Evolutionary conservation across 73 alveolate species (phyloP), one percentile per base, ranked within the genome.

Genomic region (Paramecium pentaurelia): DNA sequence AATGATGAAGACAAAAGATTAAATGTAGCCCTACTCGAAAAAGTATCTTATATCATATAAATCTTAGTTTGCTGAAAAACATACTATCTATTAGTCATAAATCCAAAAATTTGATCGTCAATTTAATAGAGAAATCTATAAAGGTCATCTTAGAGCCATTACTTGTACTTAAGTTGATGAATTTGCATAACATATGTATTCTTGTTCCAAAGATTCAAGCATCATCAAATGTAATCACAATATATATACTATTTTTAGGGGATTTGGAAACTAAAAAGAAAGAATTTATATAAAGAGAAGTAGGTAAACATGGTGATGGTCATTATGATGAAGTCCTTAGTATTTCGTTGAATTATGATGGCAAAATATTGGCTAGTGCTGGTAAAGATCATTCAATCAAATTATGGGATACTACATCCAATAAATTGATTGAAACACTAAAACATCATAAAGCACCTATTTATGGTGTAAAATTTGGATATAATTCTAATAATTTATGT

Each of bases 371-470:
- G 16, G 92, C 92, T 22, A 92, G 85, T 75, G 86, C 95, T 36
- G 70, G 90, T 8, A 60, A 92, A 32, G 95, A 92, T 58, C 85
- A 84, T 30, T 37, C 95, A 1, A 83, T 92, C 14, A 92, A 92
- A 58, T 86, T 92, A 80, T 92, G 95, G 95, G 95, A 92, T 83
- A 71, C 88, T 3, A 80, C 40, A n/a, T 49, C 91, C 30, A 34
- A 37, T 28, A 86, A 44, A 37, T 22, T 92, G 22, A 45, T 92
- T 28, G 86, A 86, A 80, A 84, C 89, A 34, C 85, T 92, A n/a
- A 77, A 80, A 38, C 86, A 71, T 34, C 95, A 92, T 58, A 89
- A 83, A 47, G 51, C 51, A 10, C 91, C 94, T 9, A 71, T 89
- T 18, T 51, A 89, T 89, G 90, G 86, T 11, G 88, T 89, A 12